phyloP scores from a whole-genome alignment of 257 asterid genomes.

The Solanum pennellii region DNA sequence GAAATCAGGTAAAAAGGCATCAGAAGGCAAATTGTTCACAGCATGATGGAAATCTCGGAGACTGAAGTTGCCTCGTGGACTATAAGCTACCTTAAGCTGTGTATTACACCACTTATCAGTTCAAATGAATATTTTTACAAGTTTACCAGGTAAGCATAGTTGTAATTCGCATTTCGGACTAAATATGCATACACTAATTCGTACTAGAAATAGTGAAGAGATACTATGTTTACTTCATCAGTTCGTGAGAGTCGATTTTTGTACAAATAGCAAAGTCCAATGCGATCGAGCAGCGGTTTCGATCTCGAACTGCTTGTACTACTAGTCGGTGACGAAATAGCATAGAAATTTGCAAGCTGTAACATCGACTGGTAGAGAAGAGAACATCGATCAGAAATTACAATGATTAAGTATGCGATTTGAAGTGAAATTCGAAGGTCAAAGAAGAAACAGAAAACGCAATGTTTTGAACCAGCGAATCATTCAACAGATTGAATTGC shows the following conservation, averaged over 20 bases:
- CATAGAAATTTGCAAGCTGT: slow-evolving; percentile 83
- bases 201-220: background rate
- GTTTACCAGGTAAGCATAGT: background rate
- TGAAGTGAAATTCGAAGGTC: background rate
- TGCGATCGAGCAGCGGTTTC: slow-evolving; percentile 58
- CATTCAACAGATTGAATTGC: background rate
- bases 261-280: slow-evolving; percentile 61
- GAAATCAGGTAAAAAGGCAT: slow-evolving; percentile 52
- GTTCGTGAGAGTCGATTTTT: slow-evolving; percentile 40
- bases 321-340: slow-evolving; percentile 28
- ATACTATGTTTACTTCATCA: slow-evolving; percentile 40
- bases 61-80: slow-evolving; percentile 69
- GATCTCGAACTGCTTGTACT: slow-evolving; percentile 13
- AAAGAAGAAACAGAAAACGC: background rate
- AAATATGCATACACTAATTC: background rate
- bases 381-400: background rate
- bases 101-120: slow-evolving; percentile 11
- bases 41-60: slow-evolving; percentile 89
- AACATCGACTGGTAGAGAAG: slow-evolving; percentile 41
- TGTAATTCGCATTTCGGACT: background rate
- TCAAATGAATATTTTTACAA: background rate
- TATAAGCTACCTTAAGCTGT: slow-evolving; percentile 86
- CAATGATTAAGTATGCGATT: background rate
- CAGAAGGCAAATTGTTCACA: slow-evolving; percentile 61
- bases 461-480: background rate